phyloP scores from a whole-genome alignment of 2,329 filamentous ascomycete species.

The Tolypocladium amazonense region DNA sequence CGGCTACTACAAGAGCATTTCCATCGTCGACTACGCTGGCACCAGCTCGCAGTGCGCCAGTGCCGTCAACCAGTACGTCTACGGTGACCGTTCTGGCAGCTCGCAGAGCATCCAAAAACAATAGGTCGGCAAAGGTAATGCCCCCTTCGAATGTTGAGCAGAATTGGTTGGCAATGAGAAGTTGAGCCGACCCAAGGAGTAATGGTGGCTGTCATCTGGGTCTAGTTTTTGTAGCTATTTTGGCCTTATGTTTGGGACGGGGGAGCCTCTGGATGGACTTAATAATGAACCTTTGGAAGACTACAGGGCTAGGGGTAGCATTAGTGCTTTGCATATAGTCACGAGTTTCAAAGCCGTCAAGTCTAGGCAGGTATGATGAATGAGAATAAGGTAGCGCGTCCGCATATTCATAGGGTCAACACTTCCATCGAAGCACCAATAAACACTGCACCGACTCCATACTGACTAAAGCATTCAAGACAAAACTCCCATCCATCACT shows the following conservation, averaged over 20 bases:
- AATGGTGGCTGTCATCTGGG: not conserved
- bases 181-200: not conserved
- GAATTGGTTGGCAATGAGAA: too few species aligned
- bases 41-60: conserved; percentile 25
- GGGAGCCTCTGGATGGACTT: not conserved
- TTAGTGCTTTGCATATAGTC: not conserved
- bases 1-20: conserved; percentile 47
- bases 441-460: not conserved
- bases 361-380: not conserved
- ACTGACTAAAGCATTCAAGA: not conserved
- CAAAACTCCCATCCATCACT: not conserved
- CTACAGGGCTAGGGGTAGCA: too few species aligned
- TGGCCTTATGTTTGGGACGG: not conserved
- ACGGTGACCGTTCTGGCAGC: conserved; percentile 35
- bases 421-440: not conserved
- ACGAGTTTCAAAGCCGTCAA: not conserved
- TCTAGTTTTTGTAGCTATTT: not conserved
- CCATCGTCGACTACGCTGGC: conserved; percentile 43
- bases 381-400: not conserved
- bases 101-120: conserved; percentile 36
- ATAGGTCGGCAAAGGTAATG: not conserved
- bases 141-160: not conserved
- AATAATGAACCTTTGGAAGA: not conserved
- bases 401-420: not conserved
- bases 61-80: conserved; percentile 40